Percentiles rank a stretch among this genome's conserved stretches.
Conservation (phyloP, 129 eudicot genomes). For the Lonicera japonica region DNA sequence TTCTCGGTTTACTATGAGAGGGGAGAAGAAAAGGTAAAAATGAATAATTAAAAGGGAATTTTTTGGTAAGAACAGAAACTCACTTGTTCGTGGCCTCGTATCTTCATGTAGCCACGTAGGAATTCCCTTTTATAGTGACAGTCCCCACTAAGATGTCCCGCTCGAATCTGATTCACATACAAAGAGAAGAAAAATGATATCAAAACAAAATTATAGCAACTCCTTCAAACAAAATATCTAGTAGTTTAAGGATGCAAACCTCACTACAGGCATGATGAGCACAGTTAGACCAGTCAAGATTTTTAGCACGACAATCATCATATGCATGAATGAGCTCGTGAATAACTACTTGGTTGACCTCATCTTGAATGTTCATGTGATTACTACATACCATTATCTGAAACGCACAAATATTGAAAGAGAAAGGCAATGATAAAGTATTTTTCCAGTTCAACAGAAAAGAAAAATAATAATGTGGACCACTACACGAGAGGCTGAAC, state of each 20-base stretch:
- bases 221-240: conserved; percentile 13
- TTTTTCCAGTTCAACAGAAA: conserved; percentile 1
- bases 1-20: not conserved
- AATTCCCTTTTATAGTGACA: conserved; percentile 88
- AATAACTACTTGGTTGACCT: conserved; percentile 82
- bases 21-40: no score
- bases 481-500: not conserved
- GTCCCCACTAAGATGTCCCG: conserved; percentile 96
- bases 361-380: conserved; percentile 64
- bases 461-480: not conserved
- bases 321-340: conserved; percentile 96
- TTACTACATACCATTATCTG: conserved; percentile 87
- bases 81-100: conserved; percentile 89
- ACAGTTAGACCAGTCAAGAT: conserved; percentile 84
- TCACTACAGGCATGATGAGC: conserved; percentile 99
- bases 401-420: conserved; percentile 7
- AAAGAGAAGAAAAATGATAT: conserved; percentile 1
- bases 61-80: conserved; percentile 15
- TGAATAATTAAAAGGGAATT: no score
- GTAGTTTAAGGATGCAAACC: conserved; percentile 26
- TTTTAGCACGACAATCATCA: conserved; percentile 90
- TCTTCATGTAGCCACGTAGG: conserved; percentile 60
- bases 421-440: not conserved
- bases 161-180: conserved; percentile 57
- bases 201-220: conserved; percentile 7